Conservation (phyloP, 805 yeast species). For the Pichia cabralensis region DNA sequence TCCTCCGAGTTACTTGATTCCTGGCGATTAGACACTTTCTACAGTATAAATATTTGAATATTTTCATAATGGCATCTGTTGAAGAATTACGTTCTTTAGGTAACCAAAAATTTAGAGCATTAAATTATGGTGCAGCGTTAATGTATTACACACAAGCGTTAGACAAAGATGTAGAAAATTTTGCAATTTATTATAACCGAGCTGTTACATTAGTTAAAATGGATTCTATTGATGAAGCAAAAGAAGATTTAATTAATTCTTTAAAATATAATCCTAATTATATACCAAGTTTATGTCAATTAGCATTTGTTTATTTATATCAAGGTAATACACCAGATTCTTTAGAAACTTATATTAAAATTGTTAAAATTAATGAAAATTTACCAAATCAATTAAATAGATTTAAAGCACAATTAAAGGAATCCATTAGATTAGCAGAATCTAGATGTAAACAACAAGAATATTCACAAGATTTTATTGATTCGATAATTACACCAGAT, state of each 20-base stretch:
- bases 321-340: constrained; percentile 29
- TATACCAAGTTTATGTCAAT: constrained; percentile 30
- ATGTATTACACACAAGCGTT: constrained; percentile 30
- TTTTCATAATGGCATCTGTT: too few relatives aligned
- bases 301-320: constrained; percentile 27
- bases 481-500: constrained; percentile 18
- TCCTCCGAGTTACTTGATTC: too few relatives aligned
- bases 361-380: constrained; percentile 18
- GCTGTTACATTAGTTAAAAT: constrained; percentile 31
- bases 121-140: constrained; percentile 26
- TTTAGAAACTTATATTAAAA: constrained; percentile 27
- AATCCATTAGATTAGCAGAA: constrained; percentile 21
- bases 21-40: too few relatives aligned
- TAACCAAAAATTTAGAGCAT: constrained; percentile 19
- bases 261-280: constrained; percentile 24
- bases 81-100: constrained; percentile 19
- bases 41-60: too few relatives aligned
- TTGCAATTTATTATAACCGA: constrained; percentile 29
- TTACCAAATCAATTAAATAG: constrained; percentile 14
- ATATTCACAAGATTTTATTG: constrained; percentile 21
- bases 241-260: constrained; percentile 26
- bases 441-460: constrained; percentile 26
- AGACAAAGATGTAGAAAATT: constrained; percentile 23
- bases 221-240: constrained; percentile 28
- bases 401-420: constrained; percentile 21